These are phyloP conservation scores for Microdochium nivale DNA, from an alignment of 2,329 filamentous ascomycete genomes.

Conservation along the genomic window DNA sequence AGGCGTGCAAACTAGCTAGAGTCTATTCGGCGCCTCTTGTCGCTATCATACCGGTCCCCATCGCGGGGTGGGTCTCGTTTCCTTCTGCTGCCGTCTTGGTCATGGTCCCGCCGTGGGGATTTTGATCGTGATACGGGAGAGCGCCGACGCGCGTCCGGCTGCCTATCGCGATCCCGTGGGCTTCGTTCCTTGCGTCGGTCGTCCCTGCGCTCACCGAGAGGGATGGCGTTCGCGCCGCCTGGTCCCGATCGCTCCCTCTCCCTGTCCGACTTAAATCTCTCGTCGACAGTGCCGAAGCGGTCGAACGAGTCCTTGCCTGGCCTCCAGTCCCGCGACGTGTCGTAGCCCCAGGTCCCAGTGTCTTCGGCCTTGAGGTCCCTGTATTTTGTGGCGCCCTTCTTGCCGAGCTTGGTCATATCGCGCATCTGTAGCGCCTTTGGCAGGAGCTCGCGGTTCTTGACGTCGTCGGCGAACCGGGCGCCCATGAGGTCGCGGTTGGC, in stretches of 20 bases:
- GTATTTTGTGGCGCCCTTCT: conserved; percentile 86
- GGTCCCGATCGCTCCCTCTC: conserved; percentile 36
- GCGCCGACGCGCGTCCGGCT: conserved; percentile 13
- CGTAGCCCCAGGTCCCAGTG: conserved; percentile 76
- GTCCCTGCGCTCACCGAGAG: conserved; percentile 53
- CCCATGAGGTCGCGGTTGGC: conserved; percentile 82
- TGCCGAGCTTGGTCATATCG: conserved; percentile 88
- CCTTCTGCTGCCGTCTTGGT: conserved; percentile 37
- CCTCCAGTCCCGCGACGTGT: conserved; percentile 29
- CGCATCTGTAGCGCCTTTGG: conserved; percentile 88
- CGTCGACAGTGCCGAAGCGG: conserved; percentile 41
- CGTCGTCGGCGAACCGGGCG: conserved; percentile 71
- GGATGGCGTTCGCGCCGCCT: conserved; percentile 61
- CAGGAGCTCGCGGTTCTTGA: conserved; percentile 70
- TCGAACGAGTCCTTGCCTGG: conserved; percentile 22
- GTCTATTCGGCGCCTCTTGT: conserved; percentile 53
- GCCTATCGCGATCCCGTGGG: conserved; percentile 15
- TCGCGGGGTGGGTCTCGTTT: conserved; percentile 52
- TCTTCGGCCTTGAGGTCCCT: conserved; percentile 83
- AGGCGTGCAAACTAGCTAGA: conserved; percentile 19
- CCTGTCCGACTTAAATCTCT: conserved; percentile 59
- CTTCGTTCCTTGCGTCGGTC: conserved; percentile 16
- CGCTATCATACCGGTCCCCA: conserved; percentile 42
- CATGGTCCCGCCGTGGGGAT: conserved; percentile 38
- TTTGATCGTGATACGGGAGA: conserved; percentile 36